These are phyloP conservation scores for Sambucus nigra DNA, from an alignment of 129 eudicot genomes.

Conservation along the genomic window DNA sequence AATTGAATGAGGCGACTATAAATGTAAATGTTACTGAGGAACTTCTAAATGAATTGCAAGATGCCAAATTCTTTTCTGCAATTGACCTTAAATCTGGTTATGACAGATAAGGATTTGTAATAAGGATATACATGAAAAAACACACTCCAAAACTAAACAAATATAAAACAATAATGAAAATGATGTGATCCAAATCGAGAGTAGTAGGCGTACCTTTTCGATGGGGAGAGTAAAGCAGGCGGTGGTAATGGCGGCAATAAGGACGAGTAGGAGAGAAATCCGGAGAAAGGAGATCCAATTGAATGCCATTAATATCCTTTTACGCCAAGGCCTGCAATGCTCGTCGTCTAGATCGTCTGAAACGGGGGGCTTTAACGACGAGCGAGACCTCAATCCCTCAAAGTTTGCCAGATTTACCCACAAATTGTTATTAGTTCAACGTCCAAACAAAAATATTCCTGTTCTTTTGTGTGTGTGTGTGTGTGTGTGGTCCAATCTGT, in stretches of 20 bases:
- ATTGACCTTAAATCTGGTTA: too few species aligned
- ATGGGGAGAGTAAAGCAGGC: slow-evolving; percentile 74
- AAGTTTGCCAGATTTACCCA: slow-evolving; percentile 43
- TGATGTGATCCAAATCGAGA: slow-evolving; percentile 1
- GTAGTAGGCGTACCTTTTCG: slow-evolving; percentile 42
- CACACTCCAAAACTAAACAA: background rate
- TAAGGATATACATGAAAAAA: too few species aligned
- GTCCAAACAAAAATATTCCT: too few species aligned
- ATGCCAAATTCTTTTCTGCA: too few species aligned
- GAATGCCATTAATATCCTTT: slow-evolving; percentile 39
- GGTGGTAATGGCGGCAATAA: slow-evolving; percentile 47
- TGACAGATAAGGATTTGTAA: too few species aligned
- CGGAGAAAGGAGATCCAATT: slow-evolving; percentile 44
- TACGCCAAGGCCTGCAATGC: slow-evolving; percentile 31
- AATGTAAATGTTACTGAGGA: too few species aligned
- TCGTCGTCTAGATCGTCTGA: slow-evolving; percentile 27
- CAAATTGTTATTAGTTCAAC: too few species aligned
- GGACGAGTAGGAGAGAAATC: slow-evolving; percentile 32
- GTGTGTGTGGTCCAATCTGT: too few species aligned
- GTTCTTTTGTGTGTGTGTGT: too few species aligned
- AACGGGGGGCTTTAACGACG: slow-evolving; percentile 30
- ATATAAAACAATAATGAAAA: background rate
- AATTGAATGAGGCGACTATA: too few species aligned
- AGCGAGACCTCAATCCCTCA: slow-evolving; percentile 38
- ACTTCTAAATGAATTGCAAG: too few species aligned